Conservation (phyloP, 1,284 basidiomycete genomes). For the Ganoderma meredithae region DNA sequence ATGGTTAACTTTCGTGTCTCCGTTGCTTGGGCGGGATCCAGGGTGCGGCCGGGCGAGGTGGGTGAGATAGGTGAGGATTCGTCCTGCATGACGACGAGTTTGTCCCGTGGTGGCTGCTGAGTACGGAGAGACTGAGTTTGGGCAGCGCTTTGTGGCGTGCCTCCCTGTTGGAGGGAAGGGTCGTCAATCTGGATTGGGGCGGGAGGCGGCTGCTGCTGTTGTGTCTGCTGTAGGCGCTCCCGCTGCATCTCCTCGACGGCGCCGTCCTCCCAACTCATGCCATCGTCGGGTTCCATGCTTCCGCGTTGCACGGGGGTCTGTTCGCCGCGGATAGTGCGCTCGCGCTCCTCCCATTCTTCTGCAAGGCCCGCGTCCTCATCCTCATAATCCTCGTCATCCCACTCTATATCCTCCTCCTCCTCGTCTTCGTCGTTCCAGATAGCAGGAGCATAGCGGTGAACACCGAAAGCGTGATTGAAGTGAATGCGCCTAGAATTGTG, state of each 20-base stretch:
- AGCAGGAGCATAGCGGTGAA: conserved; percentile 79
- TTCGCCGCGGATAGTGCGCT: conserved; percentile 25
- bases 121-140: conserved; percentile 39
- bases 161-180: conserved; percentile 30
- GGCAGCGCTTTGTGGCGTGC: conserved; percentile 35
- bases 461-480: conserved; percentile 65
- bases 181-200: conserved; percentile 50
- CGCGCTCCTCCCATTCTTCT: conserved; percentile 52
- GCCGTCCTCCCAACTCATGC: conserved; percentile 78
- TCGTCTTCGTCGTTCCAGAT: conserved; percentile 86
- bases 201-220: conserved; percentile 36
- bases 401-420: conserved; percentile 76
- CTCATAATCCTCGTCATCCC: conserved; percentile 77
- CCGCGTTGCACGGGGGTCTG: conserved; percentile 21
- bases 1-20: conserved; percentile 80
- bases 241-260: conserved; percentile 58
- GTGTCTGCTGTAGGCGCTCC: conserved; percentile 32
- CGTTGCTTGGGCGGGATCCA: conserved; percentile 63
- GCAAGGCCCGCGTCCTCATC: conserved; percentile 71
- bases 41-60: conserved; percentile 41
- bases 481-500: conserved; percentile 51
- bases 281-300: conserved; percentile 72
- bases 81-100: conserved; percentile 38
- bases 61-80: conserved; percentile 38
- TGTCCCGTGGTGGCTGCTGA: conserved; percentile 51